Base-by-base conservation (phyloP, 2,329 filamentous ascomycete genomes). In the Colletotrichum sp. region DNA sequence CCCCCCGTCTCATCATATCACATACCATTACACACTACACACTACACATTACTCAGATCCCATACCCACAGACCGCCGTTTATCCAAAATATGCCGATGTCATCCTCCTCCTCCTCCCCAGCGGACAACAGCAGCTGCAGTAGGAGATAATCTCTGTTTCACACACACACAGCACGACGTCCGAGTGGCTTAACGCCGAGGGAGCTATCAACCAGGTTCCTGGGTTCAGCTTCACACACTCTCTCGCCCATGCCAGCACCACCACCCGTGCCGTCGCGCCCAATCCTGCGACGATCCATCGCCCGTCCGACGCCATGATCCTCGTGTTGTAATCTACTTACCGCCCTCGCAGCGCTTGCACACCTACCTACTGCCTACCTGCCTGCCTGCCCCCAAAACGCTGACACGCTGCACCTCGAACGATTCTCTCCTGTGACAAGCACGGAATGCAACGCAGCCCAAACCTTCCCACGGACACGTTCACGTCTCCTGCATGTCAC, bases 171-270 rank as follows among this genome's bases (percentile, higher is more conserved):
- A n/a, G 16, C 6, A 61, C 26, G 66, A 68, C 52, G 71, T 63
- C 65, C 71, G 55, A 61, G 71, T 69, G 63, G 63, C 70, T 72
- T 67, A 60, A 67, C 30, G 55, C 26, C 63, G 21, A 57, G 59
- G 30, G 39, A 12, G 43, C 61, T 48, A 72, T 72, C 60, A 72
- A 63, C 71, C 71, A 69, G 65, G 55, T 73, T 73, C 55, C 36
- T 69, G 71, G 71, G 71, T 73, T 16, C 36, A 43, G 6, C 21
- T 28, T 43, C 43, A 13, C 39, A 10, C 39, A 6, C 39, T 10
- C n/a, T 16, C 8, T n/a, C 2, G 18, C 39, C n/a, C n/a, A 59
- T 28, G 15, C 30, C 59, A 24, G 18, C 10, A 43, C 5, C 63
- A 34, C 21, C 65, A n/a, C n/a, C n/a, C 65, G n/a, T 34, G 43